A percentile compares a stretch with the other conserved stretches of the same genome.
Conservation (phyloP, 176 grass and related monocot genomes). For the Rhipidocladum racemiflorum region DNA sequence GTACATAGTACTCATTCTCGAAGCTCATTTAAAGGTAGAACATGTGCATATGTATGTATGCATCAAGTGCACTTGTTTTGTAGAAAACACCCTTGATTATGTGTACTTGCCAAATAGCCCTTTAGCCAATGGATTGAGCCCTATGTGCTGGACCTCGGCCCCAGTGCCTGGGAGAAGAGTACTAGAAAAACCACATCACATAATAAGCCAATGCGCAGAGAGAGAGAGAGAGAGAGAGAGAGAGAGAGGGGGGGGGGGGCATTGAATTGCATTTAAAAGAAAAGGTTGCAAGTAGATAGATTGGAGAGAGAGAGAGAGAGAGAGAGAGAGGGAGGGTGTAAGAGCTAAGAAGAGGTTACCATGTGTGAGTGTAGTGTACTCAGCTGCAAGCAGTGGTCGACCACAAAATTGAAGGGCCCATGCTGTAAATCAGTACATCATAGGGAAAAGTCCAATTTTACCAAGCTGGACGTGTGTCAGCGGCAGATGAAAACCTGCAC, state of each 20-base stretch:
- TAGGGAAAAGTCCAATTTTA: background rate
- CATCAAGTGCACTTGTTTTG: background rate
- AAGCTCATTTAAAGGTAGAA: slow-evolving; percentile 1
- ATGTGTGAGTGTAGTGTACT: background rate
- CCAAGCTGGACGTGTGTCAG: background rate
- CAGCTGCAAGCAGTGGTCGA: background rate
- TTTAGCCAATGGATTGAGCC: background rate
- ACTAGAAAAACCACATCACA: background rate
- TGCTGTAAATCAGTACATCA: background rate
- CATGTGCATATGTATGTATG: background rate
- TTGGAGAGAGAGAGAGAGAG: background rate
- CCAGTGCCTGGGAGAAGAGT: background rate
- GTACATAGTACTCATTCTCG: background rate
- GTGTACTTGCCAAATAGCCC: background rate
- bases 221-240: no score
- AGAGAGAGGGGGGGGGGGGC: background rate
- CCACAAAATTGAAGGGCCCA: background rate
- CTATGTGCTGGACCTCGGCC: background rate
- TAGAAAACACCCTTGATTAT: background rate
- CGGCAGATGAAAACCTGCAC: background rate
- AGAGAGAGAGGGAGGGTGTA: background rate
- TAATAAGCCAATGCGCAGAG: background rate
- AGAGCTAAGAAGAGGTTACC: background rate
- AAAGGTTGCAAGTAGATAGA: background rate
- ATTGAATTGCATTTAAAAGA: slow-evolving; percentile 25